Conservation (phyloP, 192 early-diverging fungal genomes). For the Fimicolochytrium jonesii region DNA sequence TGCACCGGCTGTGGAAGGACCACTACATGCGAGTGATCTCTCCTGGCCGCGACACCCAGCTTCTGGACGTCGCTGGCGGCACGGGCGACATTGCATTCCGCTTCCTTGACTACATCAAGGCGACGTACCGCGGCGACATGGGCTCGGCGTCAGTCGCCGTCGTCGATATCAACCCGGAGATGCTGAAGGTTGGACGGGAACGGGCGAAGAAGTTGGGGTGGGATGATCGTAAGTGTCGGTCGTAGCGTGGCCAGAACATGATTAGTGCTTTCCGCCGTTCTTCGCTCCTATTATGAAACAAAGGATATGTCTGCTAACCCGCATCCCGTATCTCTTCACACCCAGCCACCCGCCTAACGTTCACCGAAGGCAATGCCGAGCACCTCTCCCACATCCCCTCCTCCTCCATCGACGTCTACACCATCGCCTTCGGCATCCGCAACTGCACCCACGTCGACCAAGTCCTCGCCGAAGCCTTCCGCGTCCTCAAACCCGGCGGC, state of each 20-base stretch:
- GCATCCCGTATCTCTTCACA: too few relatives aligned
- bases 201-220: conserved; percentile 44
- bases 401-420: conserved; percentile 84
- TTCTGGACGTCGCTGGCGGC: conserved; percentile 96
- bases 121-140: conserved; percentile 55
- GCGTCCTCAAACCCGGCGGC: conserved; percentile 93
- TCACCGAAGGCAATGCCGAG: conserved; percentile 89
- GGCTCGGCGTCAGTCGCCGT: conserved; percentile 68
- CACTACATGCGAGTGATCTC: conserved; percentile 81
- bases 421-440: conserved; percentile 97
- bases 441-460: conserved; percentile 92
- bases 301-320: too few relatives aligned
- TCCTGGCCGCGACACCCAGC: conserved; percentile 71
- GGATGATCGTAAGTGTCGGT: not conserved
- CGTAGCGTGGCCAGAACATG: too few relatives aligned
- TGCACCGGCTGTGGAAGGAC: conserved; percentile 97
- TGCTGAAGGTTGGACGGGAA: conserved; percentile 84
- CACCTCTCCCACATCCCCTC: conserved; percentile 67
- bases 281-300: too few relatives aligned
- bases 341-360: too few relatives aligned
- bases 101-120: conserved; percentile 81
- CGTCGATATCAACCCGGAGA: conserved; percentile 95
- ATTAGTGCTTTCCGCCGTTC: too few relatives aligned
- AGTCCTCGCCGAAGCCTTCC: conserved; percentile 84
- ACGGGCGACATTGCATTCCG: conserved; percentile 97